Percentiles rank a stretch among this genome's conserved stretches.
phyloP scores from a whole-genome alignment of 176 grass and related monocot species.

The Puccinellia tenuiflora region DNA sequence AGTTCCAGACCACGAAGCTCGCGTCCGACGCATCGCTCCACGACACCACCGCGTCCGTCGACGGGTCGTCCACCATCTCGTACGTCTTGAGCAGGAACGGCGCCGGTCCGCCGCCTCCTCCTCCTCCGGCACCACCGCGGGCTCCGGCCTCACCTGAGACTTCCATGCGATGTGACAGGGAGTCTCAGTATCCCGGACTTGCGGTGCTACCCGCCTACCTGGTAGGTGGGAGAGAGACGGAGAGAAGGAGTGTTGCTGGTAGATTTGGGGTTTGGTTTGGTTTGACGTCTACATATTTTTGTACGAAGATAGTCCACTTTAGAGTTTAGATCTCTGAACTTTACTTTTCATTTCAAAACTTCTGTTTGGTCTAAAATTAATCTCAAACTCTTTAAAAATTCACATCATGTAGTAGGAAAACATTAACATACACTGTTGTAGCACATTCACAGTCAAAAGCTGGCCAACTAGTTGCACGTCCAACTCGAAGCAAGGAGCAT shows the following conservation, averaged over 20 bases:
- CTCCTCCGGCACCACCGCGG: neutral
- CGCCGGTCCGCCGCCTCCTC: slow-evolving; percentile 52
- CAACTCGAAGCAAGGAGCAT: too few relatives aligned
- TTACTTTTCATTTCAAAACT: too few relatives aligned
- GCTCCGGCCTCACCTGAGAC: neutral
- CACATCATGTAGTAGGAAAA: too few relatives aligned
- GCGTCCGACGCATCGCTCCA: slow-evolving; percentile 56
- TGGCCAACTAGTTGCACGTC: too few relatives aligned
- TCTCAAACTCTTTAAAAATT: too few relatives aligned
- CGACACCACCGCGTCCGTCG: slow-evolving; percentile 67
- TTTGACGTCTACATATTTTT: too few relatives aligned
- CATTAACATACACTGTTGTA: too few relatives aligned
- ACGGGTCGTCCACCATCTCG: slow-evolving; percentile 91
- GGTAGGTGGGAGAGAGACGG: neutral
- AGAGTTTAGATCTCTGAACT: too few relatives aligned
- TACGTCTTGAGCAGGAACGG: slow-evolving; percentile 92
- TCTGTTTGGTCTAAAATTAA: too few relatives aligned
- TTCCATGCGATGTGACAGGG: slow-evolving; percentile 17
- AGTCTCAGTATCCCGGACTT: neutral
- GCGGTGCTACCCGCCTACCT: neutral
- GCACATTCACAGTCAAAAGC: too few relatives aligned
- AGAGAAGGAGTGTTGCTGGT: neutral
- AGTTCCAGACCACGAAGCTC: slow-evolving; percentile 95
- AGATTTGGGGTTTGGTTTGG: too few relatives aligned
- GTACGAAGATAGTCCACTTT: too few relatives aligned